Evolutionary conservation across 345 rosid genomes (phyloP), one percentile per base, ranked within the genome.

Genomic region (Salix purpurea): DNA sequence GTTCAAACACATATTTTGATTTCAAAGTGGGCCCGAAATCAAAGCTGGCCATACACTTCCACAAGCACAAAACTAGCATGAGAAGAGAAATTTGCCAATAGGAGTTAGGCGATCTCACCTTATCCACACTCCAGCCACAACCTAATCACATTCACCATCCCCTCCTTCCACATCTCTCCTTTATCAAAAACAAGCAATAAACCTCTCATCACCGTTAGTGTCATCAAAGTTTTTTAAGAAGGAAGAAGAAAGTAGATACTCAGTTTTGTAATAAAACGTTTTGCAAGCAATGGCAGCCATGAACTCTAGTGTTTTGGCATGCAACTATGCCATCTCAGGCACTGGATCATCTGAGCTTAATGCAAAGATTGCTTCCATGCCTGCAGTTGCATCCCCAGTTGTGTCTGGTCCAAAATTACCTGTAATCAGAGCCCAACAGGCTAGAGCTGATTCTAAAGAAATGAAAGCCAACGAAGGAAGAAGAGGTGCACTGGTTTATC

Each of bases 41-140:
- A 28, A 65, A 69, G 68, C 40, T 15, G 4, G 56, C 85, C 90
- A 88, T 85, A 70, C 8, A 62, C 40, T 67, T 30, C 18, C 13
- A 23, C 52, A 30, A 52, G 40, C 2, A 15, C 69, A 65, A 37
- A 70, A 70, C 36, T 18, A 64, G 39, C 56, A 26, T 21, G 48
- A 70, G 40, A 65, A 65, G 69, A 24, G 42, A 67, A 2, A 76
- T 78, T 81, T 79, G 85, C 97, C 91, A 92, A 91, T 88, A 83
- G 87, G 92, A 85, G 80, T 73, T 79, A 79, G 91, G 97, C 88
- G 90, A 95, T 95, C 96, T 88, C 87, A 90, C 97, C 99, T 90
- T 91, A 95, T 94, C 97, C 92, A 87, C 92, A 88, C 88, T 83
- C 89, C 89, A 76, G 70, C 97, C 97, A 91, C 97, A 91, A 81